Conservation (phyloP, 2,329 filamentous ascomycete species). For the Neobulgaria alba region DNA sequence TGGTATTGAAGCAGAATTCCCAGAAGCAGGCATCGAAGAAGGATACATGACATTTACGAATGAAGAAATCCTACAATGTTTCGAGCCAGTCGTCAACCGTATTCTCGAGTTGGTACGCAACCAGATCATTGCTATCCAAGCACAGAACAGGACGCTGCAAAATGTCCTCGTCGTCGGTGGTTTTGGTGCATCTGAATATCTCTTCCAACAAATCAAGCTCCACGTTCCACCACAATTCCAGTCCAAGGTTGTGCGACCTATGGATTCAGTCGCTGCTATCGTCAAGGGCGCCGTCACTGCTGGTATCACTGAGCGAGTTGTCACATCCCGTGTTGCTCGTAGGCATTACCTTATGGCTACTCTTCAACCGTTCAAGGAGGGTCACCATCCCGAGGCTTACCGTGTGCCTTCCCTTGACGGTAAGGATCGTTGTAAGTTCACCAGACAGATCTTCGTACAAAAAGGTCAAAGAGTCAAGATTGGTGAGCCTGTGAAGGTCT, state of each 20-base stretch:
- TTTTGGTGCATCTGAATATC: conserved; percentile 95
- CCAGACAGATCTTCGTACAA: conserved; percentile 94
- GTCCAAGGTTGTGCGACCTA: conserved; percentile 93
- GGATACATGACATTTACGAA: conserved; percentile 99
- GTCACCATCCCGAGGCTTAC: conserved; percentile 96
- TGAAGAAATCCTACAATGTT: conserved; percentile 97
- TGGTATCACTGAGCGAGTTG: conserved; percentile 92
- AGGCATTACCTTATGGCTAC: conserved; percentile 99
- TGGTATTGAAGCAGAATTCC: conserved; percentile 96
- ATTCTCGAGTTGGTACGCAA: conserved; percentile 94
- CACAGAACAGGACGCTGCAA: conserved; percentile 87
- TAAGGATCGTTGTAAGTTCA: conserved; percentile 98
- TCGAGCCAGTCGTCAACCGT: conserved; percentile 94
- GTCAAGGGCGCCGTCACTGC: conserved; percentile 97
- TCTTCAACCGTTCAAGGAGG: conserved; percentile 96
- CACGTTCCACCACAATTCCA: conserved; percentile 98
- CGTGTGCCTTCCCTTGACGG: conserved; percentile 93
- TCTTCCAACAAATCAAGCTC: conserved; percentile 98
- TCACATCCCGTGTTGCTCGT: conserved; percentile 94
- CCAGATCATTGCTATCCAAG: conserved; percentile 98
- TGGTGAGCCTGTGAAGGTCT: conserved; percentile 96
- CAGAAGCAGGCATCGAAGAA: conserved; percentile 95
- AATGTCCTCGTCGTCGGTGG: conserved; percentile 97
- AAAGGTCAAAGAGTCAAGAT: conserved; percentile 99
- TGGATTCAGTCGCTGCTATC: conserved; percentile 98